Evolutionary conservation across 768 basidiomycete genomes (phyloP).

Genomic region (Suillus discolor): DNA sequence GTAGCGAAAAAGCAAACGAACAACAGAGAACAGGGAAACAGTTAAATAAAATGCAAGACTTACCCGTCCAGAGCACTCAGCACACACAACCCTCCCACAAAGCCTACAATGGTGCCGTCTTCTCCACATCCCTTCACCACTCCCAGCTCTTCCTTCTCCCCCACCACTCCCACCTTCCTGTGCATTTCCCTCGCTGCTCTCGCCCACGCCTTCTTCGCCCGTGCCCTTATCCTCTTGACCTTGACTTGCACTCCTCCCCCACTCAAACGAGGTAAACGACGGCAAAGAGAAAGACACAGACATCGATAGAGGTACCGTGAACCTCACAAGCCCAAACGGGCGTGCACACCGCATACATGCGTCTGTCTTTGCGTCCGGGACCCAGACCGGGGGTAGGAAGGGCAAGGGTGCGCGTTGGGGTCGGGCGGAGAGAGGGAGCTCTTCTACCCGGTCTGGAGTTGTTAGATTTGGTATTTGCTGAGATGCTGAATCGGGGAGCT

Average conservation of each 20-base stretch:
- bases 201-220: slow-evolving; percentile 5
- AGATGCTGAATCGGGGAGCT: neutral
- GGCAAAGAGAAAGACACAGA: slow-evolving; percentile 5
- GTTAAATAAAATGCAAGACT: slow-evolving; percentile 15
- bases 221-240: neutral
- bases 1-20: neutral
- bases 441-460: neutral
- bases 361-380: slow-evolving; percentile 83
- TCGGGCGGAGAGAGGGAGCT: neutral
- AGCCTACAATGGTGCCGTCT: slow-evolving; percentile 86
- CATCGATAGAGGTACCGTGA: neutral
- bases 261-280: slow-evolving; percentile 2
- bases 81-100: slow-evolving; percentile 86
- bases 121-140: slow-evolving; percentile 38
- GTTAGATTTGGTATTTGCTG: neutral
- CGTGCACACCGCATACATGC: slow-evolving; percentile 84
- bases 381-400: slow-evolving; percentile 92
- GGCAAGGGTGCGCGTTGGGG: slow-evolving; percentile 37
- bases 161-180: slow-evolving; percentile 5
- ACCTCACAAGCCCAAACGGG: slow-evolving; percentile 57
- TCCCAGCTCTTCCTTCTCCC: slow-evolving; percentile 14
- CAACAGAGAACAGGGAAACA: neutral
- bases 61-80: slow-evolving; percentile 80
- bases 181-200: slow-evolving; percentile 1
- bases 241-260: neutral